Percentiles rank a stretch among this genome's conserved stretches.
Evolutionary conservation across 352 stramenopile species (phyloP).

Genomic region (Pythium aristosporum): DNA sequence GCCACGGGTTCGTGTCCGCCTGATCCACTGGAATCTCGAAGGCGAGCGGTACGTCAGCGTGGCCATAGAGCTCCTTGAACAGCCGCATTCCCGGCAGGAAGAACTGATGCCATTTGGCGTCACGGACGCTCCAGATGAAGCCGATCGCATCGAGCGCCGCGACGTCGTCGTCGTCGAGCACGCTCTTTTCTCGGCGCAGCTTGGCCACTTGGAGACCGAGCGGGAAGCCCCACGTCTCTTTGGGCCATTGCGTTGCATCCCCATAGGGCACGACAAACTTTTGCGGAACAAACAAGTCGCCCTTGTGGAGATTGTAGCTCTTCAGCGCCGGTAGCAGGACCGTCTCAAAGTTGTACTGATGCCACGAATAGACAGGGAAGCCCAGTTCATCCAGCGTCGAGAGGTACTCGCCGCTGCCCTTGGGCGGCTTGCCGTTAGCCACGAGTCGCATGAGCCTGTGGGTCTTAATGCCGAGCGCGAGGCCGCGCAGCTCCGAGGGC

Average conservation of each 20-base stretch:
- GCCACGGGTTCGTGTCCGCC: slow-evolving; percentile 45
- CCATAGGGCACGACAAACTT: slow-evolving; percentile 85
- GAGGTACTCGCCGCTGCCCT: slow-evolving; percentile 36
- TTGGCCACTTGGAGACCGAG: slow-evolving; percentile 89
- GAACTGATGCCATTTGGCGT: slow-evolving; percentile 70
- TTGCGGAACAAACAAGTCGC: slow-evolving; percentile 91
- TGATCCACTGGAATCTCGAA: slow-evolving; percentile 49
- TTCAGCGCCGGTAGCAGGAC: slow-evolving; percentile 74
- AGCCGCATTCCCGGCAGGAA: slow-evolving; percentile 59
- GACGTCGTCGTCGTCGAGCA: slow-evolving; percentile 57
- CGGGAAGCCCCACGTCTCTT: slow-evolving; percentile 76
- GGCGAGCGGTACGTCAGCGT: slow-evolving; percentile 54
- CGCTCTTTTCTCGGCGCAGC: slow-evolving; percentile 65
- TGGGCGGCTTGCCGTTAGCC: slow-evolving; percentile 22
- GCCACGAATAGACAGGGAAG: slow-evolving; percentile 59
- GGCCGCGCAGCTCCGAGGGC: slow-evolving; percentile 45
- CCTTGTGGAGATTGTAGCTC: slow-evolving; percentile 73
- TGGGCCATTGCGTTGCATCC: slow-evolving; percentile 65
- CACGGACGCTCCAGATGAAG: slow-evolving; percentile 90
- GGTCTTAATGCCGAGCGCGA: slow-evolving; percentile 55
- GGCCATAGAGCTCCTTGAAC: slow-evolving; percentile 60
- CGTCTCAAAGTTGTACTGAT: slow-evolving; percentile 61
- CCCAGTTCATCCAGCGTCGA: slow-evolving; percentile 39
- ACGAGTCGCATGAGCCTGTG: slow-evolving; percentile 56
- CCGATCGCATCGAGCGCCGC: slow-evolving; percentile 85